Conservation (phyloP, 2,329 filamentous ascomycete species). For the Trichothecium roseum region DNA sequence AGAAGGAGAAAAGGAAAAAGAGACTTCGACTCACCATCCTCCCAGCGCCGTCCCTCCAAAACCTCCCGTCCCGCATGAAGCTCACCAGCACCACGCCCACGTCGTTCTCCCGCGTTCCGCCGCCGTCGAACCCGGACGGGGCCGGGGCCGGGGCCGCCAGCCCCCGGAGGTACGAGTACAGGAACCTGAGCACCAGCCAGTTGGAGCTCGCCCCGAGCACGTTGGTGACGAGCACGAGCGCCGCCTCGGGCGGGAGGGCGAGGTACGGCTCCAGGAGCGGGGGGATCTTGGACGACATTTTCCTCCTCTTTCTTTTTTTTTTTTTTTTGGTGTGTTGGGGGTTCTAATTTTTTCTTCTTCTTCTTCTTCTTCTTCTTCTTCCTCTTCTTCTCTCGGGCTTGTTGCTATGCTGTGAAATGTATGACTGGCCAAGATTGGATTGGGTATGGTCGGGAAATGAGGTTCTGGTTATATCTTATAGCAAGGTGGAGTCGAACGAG, state of each 20-base stretch:
- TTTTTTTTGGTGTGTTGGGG: background rate
- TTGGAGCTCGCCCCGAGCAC: conserved; percentile 55
- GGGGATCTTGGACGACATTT: conserved; percentile 45
- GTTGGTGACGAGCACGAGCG: conserved; percentile 57
- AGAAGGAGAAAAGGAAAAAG: background rate
- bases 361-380: too few species aligned
- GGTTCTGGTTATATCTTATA: too few species aligned
- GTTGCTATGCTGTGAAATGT: too few species aligned
- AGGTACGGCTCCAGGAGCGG: conserved; percentile 56
- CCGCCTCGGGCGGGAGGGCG: conserved; percentile 42
- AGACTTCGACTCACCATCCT: conserved; percentile 42
- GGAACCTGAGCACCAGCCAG: conserved; percentile 52
- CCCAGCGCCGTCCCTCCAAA: conserved; percentile 65
- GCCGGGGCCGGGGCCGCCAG: too few species aligned
- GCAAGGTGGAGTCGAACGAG: too few species aligned
- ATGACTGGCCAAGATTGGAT: too few species aligned
- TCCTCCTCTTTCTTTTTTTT: background rate
- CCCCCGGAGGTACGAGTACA: conserved; percentile 33
- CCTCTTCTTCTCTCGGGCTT: too few species aligned
- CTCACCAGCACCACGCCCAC: conserved; percentile 64
- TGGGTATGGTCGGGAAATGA: too few species aligned
- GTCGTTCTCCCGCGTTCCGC: too few species aligned
- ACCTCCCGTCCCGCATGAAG: conserved; percentile 67
- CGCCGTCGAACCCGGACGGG: too few species aligned
- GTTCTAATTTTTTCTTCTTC: background rate